phyloP scores from a whole-genome alignment of 2,329 filamentous ascomycete genomes.

The Colletotrichum ledebouriae region DNA sequence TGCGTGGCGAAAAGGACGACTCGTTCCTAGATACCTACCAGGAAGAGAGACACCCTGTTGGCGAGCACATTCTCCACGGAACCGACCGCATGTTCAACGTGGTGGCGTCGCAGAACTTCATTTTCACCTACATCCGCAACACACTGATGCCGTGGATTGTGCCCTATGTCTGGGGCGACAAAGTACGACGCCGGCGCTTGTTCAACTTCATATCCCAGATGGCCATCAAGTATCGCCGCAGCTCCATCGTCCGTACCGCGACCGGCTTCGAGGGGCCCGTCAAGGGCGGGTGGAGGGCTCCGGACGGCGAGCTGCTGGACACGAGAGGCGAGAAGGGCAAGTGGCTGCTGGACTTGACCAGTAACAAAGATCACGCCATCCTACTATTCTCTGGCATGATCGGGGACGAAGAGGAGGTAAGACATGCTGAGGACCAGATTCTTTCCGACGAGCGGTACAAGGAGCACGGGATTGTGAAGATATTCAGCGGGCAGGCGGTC shows the following conservation, averaged over 20 bases:
- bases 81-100: conserved; percentile 58
- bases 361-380: conserved; percentile 48
- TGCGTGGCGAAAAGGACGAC: conserved; percentile 45
- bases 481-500: conserved; percentile 32
- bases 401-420: conserved; percentile 30
- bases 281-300: conserved; percentile 61
- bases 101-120: conserved; percentile 52
- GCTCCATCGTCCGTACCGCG: conserved; percentile 52
- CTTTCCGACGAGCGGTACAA: conserved; percentile 30
- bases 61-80: conserved; percentile 55
- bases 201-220: conserved; percentile 58
- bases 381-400: conserved; percentile 50
- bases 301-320: conserved; percentile 51
- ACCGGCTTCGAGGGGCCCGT: conserved; percentile 51
- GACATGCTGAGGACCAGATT: conserved; percentile 28
- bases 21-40: conserved; percentile 62
- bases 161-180: conserved; percentile 50
- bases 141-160: conserved; percentile 54
- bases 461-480: conserved; percentile 42
- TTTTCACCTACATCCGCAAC: conserved; percentile 55
- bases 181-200: conserved; percentile 42
- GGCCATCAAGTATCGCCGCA: conserved; percentile 57
- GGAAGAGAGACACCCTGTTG: conserved; percentile 61
- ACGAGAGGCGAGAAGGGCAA: conserved; percentile 34
- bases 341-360: conserved; percentile 48